phyloP scores from a whole-genome alignment of 2,329 filamentous ascomycete genomes.

The Davidsoniella virescens region DNA sequence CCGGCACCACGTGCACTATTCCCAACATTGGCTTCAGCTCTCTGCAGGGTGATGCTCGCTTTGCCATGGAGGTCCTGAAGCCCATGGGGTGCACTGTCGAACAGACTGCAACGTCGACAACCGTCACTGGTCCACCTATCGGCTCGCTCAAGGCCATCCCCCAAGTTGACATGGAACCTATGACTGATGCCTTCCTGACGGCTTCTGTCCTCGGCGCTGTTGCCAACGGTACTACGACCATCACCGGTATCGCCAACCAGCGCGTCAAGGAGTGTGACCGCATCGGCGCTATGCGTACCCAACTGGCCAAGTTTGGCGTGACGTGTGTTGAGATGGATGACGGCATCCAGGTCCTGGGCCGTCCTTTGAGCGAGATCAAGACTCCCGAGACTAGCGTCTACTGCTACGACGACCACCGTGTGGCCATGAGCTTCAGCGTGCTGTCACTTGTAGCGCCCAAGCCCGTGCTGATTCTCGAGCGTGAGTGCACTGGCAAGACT shows the following conservation, averaged over 20 bases:
- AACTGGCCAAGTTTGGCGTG: conserved; percentile 87
- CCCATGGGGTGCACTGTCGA: conserved; percentile 90
- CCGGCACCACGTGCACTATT: conserved; percentile 85
- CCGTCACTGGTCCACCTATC: conserved; percentile 69
- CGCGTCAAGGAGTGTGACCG: conserved; percentile 97
- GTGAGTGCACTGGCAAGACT: conserved; percentile 89
- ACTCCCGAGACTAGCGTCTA: conserved; percentile 53
- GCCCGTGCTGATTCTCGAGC: conserved; percentile 66
- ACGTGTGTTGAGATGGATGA: conserved; percentile 77
- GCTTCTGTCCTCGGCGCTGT: conserved; percentile 87
- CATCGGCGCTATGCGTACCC: conserved; percentile 86
- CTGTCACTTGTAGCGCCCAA: conserved; percentile 55
- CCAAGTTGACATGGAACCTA: conserved; percentile 93
- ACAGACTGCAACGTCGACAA: conserved; percentile 74
- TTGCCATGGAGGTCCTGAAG: conserved; percentile 73
- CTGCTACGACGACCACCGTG: conserved; percentile 94
- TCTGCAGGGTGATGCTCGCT: conserved; percentile 85
- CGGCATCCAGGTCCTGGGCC: conserved; percentile 62
- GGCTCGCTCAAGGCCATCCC: conserved; percentile 60
- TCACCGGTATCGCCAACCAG: conserved; percentile 92
- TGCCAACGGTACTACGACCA: conserved; percentile 66
- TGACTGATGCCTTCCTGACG: conserved; percentile 97
- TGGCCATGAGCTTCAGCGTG: conserved; percentile 97
- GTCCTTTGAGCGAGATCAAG: conserved; percentile 29
- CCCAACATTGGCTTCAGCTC: conserved; percentile 90